Base-by-base conservation (phyloP, 1,284 basidiomycete genomes). In the Afroboletus lepidellus region DNA sequence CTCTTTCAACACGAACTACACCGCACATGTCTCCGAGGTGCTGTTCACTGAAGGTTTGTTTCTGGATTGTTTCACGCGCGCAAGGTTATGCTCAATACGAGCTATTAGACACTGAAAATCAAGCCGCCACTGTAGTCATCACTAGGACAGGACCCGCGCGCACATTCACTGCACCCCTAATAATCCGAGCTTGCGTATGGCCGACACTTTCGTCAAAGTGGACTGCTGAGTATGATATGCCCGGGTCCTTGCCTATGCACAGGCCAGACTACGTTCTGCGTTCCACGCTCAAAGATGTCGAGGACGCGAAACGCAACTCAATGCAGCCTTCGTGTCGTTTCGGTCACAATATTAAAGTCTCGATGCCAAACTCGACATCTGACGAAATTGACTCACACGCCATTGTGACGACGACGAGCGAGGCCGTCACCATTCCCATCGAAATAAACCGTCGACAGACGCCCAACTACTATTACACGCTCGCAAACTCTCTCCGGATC, bases 131-230 rank as follows among this genome's bases (percentile, higher is more conserved):
- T 2, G n/a, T 42, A 16, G 7, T 33, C 32, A 33, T 56, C 18
- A 56, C 47, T 8, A 41, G 54, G 25, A 56, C 47, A 15, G 54
- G 54, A 36, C 54, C 41, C 27, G 41, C 53, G 16, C 53, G 53
- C n/a, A 30, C 32, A 13, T 56, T 55, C 18, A 36, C 32, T 23
- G 24, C 16, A 24, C 54, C 53, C 2, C 21, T 56, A 13, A 55
- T 1, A 9, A 21, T 56, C 12, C 20, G 12, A 16, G 27, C 4
- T 21, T 42, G 38, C n/a, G 24, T 55, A 23, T 15, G 25, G 12
- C 24, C 41, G 1, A 21, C 5, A 11, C 15, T 48, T n/a, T 54
- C 53, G n/a, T 42, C 52, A 23, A 54, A 29, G 42, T 54, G 53
- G 39, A 39, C 52, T 11, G 33, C 29, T 18, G 44, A 54, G 18